Base-by-base conservation (phyloP, 768 basidiomycete genomes). In the Boletus bicolor region DNA sequence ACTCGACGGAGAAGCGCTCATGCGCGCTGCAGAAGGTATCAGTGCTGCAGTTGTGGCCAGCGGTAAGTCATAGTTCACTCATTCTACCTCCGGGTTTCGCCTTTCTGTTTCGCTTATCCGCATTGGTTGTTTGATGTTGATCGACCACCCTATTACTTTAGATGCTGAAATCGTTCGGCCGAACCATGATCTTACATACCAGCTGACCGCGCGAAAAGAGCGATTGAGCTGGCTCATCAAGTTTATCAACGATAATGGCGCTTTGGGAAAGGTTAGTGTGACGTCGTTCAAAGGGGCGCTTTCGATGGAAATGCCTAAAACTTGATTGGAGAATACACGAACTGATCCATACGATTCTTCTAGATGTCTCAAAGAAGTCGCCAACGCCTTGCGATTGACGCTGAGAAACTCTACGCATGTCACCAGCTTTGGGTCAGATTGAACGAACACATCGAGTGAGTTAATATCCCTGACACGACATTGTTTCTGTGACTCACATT, bases 171-270 rank as follows among this genome's bases (percentile, higher is more conserved):
- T 91, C 59, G 84, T 93, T 47, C 73, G 82, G 39, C 78, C 82
- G 9, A 89, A 88, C 58, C 87, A 91, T 63, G 94, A 97, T 67
- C 75, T 96, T 41, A 84, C 84, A 15, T 78, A 85, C 2, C 93
- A 95, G 66, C 71, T 98, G 59, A 79, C 78, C 5, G 84, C 83
- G 39, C 82, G 91, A 30, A 87, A 87, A 64, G 84, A 87, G 52
- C 77, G 91, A 37, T 74, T 95, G 30, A 84, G 83, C 51, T 92
- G 90, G 79, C 77, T 98, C n/a, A 90, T 96, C 61, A 80, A 79
- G 26, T 96, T 93, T 68, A 89, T 97, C 64, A 90, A 93, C 44
- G 86, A 91, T 50, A 96, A 96, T 68, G 86, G 82, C 0, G 86
- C 87, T 6, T 75, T 95, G 36, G 76, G 75, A 38, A 92, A 90